These are phyloP conservation scores for Solanum gracilifrons DNA, from an alignment of 257 asterid species.

Conservation along the genomic window DNA sequence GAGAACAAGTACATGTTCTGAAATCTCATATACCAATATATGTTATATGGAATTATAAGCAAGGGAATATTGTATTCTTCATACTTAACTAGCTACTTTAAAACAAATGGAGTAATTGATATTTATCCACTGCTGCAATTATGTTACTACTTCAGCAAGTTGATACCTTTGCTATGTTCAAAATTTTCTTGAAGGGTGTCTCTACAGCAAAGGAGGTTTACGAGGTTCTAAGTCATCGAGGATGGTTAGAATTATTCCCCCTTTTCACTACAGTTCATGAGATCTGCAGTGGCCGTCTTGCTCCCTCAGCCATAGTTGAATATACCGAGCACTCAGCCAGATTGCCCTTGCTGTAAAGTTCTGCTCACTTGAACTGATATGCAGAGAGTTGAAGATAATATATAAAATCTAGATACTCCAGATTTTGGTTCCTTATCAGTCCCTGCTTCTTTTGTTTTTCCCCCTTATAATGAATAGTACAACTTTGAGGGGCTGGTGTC, in stretches of 20 bases:
- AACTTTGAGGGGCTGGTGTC: not conserved
- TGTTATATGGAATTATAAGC: not conserved
- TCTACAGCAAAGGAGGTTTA: conserved; percentile 82
- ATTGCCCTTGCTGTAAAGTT: conserved; percentile 35
- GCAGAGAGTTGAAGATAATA: not conserved
- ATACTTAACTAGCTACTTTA: not conserved
- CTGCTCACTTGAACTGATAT: conserved; percentile 21
- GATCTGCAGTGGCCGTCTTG: conserved; percentile 70
- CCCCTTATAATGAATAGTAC: not conserved
- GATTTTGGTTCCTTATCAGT: not conserved
- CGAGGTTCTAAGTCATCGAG: conserved; percentile 64
- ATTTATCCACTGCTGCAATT: not conserved
- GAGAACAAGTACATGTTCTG: not conserved
- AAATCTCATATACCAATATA: not conserved
- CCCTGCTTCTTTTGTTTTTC: not conserved
- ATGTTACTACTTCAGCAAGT: not conserved
- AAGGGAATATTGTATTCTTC: not conserved
- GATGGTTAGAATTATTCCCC: conserved; percentile 83
- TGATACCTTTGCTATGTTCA: not conserved
- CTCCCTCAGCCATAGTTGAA: conserved; percentile 67
- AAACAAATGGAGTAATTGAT: not conserved
- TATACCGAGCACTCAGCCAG: conserved; percentile 52
- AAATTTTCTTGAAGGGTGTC: conserved; percentile 46
- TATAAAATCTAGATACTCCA: not conserved
- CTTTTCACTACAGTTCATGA: conserved; percentile 84